phyloP scores from a whole-genome alignment of 1,139 yeast species.

The Wickerhamomyces sp. region DNA sequence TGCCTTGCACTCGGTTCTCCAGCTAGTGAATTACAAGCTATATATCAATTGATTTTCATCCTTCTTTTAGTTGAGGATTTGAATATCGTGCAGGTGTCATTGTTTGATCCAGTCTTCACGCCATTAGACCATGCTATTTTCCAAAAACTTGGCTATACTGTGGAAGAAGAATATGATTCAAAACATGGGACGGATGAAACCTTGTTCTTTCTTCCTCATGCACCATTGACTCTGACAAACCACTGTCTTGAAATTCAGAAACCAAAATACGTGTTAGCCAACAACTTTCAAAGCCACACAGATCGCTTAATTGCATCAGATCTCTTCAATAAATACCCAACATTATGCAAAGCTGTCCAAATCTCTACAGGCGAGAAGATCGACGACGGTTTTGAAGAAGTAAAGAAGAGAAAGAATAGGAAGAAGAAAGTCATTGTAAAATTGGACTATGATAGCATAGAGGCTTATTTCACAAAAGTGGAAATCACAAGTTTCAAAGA shows the following conservation, averaged over 20 bases:
- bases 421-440: slow-evolving; percentile 29
- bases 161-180: slow-evolving; percentile 14
- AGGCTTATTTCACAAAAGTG: slow-evolving; percentile 31
- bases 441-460: slow-evolving; percentile 33
- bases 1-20: slow-evolving; percentile 77
- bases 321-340: slow-evolving; percentile 37
- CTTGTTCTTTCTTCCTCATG: slow-evolving; percentile 68
- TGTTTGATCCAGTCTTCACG: slow-evolving; percentile 63
- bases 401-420: slow-evolving; percentile 26
- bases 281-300: slow-evolving; percentile 46
- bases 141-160: slow-evolving; percentile 16
- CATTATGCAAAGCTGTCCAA: slow-evolving; percentile 36
- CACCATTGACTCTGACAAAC: slow-evolving; percentile 58
- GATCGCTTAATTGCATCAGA: slow-evolving; percentile 41
- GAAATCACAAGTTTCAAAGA: slow-evolving; percentile 20
- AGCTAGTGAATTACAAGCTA: slow-evolving; percentile 47
- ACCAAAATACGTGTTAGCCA: slow-evolving; percentile 41
- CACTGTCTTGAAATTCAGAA: slow-evolving; percentile 28
- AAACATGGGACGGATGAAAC: slow-evolving; percentile 11
- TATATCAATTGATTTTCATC: slow-evolving; percentile 60
- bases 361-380: slow-evolving; percentile 5
- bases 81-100: slow-evolving; percentile 31
- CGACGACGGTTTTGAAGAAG: slow-evolving; percentile 25
- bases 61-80: slow-evolving; percentile 31
- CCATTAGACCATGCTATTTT: slow-evolving; percentile 37